Evolutionary conservation across 176 grass and related monocot species (phyloP).

Genomic region (Avena insularis): DNA sequence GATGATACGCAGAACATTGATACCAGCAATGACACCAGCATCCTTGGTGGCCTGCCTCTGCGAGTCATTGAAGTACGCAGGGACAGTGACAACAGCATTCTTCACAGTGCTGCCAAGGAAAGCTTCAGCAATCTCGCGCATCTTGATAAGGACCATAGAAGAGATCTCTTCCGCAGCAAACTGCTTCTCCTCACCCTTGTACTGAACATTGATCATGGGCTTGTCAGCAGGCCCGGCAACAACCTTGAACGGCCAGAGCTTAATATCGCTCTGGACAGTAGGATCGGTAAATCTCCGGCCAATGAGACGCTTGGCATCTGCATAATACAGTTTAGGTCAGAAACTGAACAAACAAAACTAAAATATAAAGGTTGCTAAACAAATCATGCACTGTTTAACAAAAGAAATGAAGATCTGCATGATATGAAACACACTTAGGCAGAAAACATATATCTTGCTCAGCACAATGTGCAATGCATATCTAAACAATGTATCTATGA

Average conservation of each 20-base stretch:
- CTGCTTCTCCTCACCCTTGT: slow-evolving; percentile 77
- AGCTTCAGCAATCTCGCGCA: slow-evolving; percentile 67
- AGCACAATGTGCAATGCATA: not conserved
- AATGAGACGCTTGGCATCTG: slow-evolving; percentile 73
- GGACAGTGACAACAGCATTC: slow-evolving; percentile 61
- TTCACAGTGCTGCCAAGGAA: slow-evolving; percentile 60
- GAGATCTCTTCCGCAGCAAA: slow-evolving; percentile 66
- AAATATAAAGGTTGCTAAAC: not conserved
- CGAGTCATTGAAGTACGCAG: slow-evolving; percentile 63
- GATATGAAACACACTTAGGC: not conserved
- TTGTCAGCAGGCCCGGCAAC: slow-evolving; percentile 62
- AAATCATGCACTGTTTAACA: not conserved
- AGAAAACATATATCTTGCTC: not conserved
- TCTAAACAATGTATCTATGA: no score
- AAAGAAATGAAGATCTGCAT: not conserved
- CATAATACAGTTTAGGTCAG: not conserved
- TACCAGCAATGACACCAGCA: slow-evolving; percentile 65
- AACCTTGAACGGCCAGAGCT: slow-evolving; percentile 71
- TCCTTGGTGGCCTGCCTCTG: slow-evolving; percentile 76
- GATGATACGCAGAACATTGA: slow-evolving; percentile 68
- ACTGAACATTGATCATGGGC: slow-evolving; percentile 64
- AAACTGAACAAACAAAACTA: not conserved
- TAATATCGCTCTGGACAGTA: slow-evolving; percentile 61
- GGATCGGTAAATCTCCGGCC: slow-evolving; percentile 55
- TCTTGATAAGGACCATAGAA: slow-evolving; percentile 66